Base-by-base conservation (phyloP, 2,329 filamentous ascomycete species). In the Plectosphaerella sp. region DNA sequence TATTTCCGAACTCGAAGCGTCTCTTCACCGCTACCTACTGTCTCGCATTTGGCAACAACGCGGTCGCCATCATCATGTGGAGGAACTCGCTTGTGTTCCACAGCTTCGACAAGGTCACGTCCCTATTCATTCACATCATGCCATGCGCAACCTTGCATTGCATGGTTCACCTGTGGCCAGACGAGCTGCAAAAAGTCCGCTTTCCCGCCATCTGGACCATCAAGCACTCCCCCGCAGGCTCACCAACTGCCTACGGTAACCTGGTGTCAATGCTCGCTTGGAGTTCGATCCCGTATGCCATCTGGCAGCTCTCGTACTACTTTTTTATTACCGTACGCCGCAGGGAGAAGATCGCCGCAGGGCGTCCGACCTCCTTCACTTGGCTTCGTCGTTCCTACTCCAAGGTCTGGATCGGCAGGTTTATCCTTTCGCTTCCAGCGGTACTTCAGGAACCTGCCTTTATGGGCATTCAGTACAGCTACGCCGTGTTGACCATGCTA, bases 41-140 rank as follows among this genome's bases (percentile, higher is more conserved):
- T 64, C 77, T 99, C 35, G 89, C 92, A 10, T 95, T 90, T 65
- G 94, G 94, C 57, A 99, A 99, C 72, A 99, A 99, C 66, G 94
- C 94, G 18, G 86, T 97, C 46, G 94, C 94, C 12, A 97, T 99
- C 67, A 91, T 94, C 66, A 94, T 99, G 92, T 99, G 94, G 94
- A 86, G 94, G 58, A 99, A 99, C 69, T 97, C 92, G 33, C 82
- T 99, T 64, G 94, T 99, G 46, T 99, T 99, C 69, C 94, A 99
- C 76, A 96, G 91, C 65, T 86, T 99, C 71, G 94, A 99, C 78
- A 99, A 99, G 72, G 91, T 97, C 55, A 95, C 92, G 12, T 94
- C 90, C 66, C 79, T 99, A n/a, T 99, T 99, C 73, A 97, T 99
- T 61, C 94, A 99, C 70, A 96, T 99, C 63, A 99, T 99, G 93